A percentile compares a stretch with the other conserved stretches of the same genome.
Evolutionary conservation across 2,329 filamentous ascomycete genomes (phyloP).

Genomic region (Dothideomycetes sp.): DNA sequence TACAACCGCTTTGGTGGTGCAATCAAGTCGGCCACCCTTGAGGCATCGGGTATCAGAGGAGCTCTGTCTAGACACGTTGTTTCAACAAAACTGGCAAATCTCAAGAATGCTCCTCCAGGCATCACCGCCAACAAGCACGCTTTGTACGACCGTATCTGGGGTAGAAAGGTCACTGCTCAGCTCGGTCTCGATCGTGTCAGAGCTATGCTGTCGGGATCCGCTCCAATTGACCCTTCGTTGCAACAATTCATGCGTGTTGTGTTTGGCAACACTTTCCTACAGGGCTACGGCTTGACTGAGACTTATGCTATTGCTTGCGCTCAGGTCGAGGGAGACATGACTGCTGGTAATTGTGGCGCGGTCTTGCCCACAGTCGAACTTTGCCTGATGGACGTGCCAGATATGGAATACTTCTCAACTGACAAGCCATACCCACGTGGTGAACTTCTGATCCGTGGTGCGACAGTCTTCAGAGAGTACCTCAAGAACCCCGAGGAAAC

Average conservation of each 20-base stretch:
- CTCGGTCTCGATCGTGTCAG: slow-evolving; percentile 67
- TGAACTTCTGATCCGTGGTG: slow-evolving; percentile 75
- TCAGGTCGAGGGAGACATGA: slow-evolving; percentile 63
- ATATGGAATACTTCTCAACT: slow-evolving; percentile 83
- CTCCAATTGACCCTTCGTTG: slow-evolving; percentile 78
- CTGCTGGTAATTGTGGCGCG: slow-evolving; percentile 71
- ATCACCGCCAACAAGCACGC: slow-evolving; percentile 72
- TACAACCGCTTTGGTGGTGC: slow-evolving; percentile 84
- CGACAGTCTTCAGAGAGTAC: slow-evolving; percentile 76
- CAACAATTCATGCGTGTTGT: slow-evolving; percentile 82
- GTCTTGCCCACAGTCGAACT: slow-evolving; percentile 60
- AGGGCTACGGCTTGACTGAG: slow-evolving; percentile 93
- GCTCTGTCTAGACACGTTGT: slow-evolving; percentile 72
- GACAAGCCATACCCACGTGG: slow-evolving; percentile 87
- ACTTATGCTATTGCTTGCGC: slow-evolving; percentile 69
- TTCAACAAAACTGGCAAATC: slow-evolving; percentile 65
- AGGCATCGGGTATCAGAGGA: slow-evolving; percentile 72
- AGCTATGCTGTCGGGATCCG: slow-evolving; percentile 77
- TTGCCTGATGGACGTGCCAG: slow-evolving; percentile 78
- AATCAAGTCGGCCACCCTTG: slow-evolving; percentile 68
- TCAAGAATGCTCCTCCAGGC: slow-evolving; percentile 58
- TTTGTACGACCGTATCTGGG: slow-evolving; percentile 81
- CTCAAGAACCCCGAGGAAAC: slow-evolving; percentile 88
- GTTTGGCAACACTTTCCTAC: slow-evolving; percentile 67
- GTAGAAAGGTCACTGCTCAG: slow-evolving; percentile 73